These are phyloP conservation scores for Cryptosporidium sp. DNA, from an alignment of 169 alveolate species.

Conservation along the genomic window DNA sequence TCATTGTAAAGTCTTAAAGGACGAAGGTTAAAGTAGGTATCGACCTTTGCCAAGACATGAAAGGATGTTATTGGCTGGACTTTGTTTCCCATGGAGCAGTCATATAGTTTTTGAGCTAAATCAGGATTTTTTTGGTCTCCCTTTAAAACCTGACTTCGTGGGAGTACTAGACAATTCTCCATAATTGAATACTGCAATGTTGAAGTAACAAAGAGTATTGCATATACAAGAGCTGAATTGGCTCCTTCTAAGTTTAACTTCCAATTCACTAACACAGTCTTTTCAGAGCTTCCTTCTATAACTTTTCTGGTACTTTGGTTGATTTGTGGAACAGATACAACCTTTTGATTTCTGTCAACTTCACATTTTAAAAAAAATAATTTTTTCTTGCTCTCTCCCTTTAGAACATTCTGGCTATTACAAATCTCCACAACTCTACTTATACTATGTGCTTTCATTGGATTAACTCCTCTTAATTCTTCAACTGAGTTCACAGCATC, in stretches of 20 bases:
- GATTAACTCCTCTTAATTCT: conserved; percentile 3
- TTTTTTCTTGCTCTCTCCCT: conserved; percentile 39
- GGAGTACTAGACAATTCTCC: conserved; percentile 43
- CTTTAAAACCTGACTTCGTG: conserved; percentile 14
- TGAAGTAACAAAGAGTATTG: conserved; percentile 12
- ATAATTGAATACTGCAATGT: conserved; percentile 29
- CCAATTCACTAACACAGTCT: conserved; percentile 31
- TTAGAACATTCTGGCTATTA: conserved; percentile 29
- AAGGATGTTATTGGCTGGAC: conserved; percentile 17
- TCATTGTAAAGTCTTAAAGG: conserved; percentile 45
- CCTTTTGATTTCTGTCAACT: not conserved
- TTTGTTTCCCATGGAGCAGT: conserved; percentile 28
- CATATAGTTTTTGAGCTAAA: conserved; percentile 33
- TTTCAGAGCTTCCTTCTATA: conserved; percentile 8
- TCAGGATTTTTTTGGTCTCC: conserved; percentile 29
- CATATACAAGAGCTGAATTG: conserved; percentile 54
- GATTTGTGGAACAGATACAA: conserved; percentile 46
- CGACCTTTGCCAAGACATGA: conserved; percentile 43
- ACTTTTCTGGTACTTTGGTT: conserved; percentile 8
- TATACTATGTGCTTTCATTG: conserved; percentile 56
- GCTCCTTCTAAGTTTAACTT: conserved; percentile 63
- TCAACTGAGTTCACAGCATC: not conserved
- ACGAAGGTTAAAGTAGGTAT: conserved; percentile 33
- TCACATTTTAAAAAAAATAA: conserved; percentile 61
- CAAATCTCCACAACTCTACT: conserved; percentile 53